Percentiles rank a stretch among this genome's conserved stretches.
phyloP scores from a whole-genome alignment of 345 rosid species.

The Brassica nigra region DNA sequence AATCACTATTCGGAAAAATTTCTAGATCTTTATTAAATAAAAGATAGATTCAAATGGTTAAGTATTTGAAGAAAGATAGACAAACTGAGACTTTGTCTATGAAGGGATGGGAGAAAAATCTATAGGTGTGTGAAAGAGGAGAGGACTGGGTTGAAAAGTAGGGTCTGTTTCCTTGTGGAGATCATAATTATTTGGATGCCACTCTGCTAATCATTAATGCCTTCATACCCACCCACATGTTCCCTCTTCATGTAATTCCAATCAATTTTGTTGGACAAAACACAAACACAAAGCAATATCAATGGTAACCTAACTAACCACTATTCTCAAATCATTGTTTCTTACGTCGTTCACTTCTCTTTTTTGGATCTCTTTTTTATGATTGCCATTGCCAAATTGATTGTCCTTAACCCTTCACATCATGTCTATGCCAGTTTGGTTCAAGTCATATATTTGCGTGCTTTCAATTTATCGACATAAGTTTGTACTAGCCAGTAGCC shows the following conservation, averaged over 20 bases:
- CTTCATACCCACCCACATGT: constrained; percentile 38
- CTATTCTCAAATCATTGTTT: constrained; percentile 28
- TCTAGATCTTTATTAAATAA: neutral
- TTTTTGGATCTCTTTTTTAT: neutral
- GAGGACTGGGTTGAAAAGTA: constrained; percentile 2
- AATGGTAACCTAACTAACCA: neutral
- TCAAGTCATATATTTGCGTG: neutral
- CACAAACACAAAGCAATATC: constrained; percentile 33
- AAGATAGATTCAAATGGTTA: neutral
- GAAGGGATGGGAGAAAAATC: neutral
- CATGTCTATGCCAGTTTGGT: neutral
- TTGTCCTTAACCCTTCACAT: neutral
- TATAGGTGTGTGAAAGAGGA: constrained; percentile 13
- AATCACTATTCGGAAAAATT: neutral
- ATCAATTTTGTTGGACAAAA: constrained; percentile 35
- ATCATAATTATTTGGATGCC: constrained; percentile 18
- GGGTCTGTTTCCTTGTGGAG: constrained; percentile 22
- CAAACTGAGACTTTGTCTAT: neutral
- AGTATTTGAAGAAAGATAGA: neutral
- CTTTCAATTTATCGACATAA: neutral
- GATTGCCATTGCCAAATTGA: neutral
- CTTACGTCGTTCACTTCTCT: constrained; percentile 14
- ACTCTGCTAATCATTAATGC: constrained; percentile 33
- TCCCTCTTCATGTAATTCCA: constrained; percentile 29
- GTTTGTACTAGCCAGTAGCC: neutral